Evolutionary conservation across 164 flowering plant species (phyloP).

Genomic region (Chloranthus sessilifolius): DNA sequence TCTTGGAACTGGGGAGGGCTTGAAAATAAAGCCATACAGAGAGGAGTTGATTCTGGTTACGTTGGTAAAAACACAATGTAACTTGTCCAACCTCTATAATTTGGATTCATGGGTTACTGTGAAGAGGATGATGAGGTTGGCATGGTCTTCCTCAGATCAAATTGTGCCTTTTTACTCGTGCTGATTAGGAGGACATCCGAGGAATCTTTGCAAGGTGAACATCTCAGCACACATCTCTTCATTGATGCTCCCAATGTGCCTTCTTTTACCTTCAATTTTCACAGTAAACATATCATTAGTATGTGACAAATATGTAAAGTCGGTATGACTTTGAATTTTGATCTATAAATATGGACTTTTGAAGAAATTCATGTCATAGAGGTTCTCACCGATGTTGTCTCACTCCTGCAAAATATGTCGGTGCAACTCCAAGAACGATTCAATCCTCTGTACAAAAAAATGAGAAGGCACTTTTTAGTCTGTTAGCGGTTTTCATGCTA

Average conservation of each 20-base stretch:
- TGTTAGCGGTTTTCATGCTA: not conserved
- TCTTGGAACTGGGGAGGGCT: too few relatives aligned
- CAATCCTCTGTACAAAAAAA: slow-evolving; percentile 12
- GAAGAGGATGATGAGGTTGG: slow-evolving; percentile 4
- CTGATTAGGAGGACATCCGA: not conserved
- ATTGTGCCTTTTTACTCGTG: not conserved
- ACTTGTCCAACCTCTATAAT: too few relatives aligned
- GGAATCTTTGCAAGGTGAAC: slow-evolving; percentile 2
- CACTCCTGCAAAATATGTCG: slow-evolving; percentile 14
- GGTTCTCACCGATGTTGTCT: slow-evolving; percentile 13
- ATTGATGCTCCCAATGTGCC: not conserved
- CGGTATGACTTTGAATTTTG: not conserved
- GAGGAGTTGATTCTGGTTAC: too few relatives aligned
- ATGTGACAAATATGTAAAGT: too few relatives aligned
- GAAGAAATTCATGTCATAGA: not conserved
- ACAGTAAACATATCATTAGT: too few relatives aligned
- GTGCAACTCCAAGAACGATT: slow-evolving; percentile 28
- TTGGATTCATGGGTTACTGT: too few relatives aligned
- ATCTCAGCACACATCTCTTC: not conserved
- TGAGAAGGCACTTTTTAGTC: not conserved
- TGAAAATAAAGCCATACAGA: too few relatives aligned
- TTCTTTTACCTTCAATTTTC: slow-evolving; percentile 2
- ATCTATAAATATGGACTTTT: not conserved
- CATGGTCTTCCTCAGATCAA: not conserved
- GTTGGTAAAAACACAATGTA: too few relatives aligned